Base-by-base conservation (phyloP, 495 filamentous ascomycete genomes). In the Copromyces sp. region DNA sequence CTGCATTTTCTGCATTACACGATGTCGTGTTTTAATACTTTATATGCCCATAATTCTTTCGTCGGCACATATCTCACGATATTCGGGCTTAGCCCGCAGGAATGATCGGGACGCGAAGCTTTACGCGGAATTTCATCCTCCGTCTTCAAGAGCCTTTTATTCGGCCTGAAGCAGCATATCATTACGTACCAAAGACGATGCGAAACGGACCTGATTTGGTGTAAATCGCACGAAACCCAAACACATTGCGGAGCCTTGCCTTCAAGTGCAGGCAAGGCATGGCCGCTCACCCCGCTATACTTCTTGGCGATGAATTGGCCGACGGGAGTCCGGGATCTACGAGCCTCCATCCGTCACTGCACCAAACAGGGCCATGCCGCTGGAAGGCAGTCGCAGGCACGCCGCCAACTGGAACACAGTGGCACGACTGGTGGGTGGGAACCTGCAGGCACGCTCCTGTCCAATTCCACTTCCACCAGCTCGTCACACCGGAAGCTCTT, bases 381-480 rank as follows among this genome's bases (percentile, higher is more conserved):
- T 59, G 47, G 20, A 59, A 59, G 20, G 47, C 47, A 59, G 47
- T 59, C 71, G 53, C 65, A 72, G 35, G 35, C 9, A 24, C 59
- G 38, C 32, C 45, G 71, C 71, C 65, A 32, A 69, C 40, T 69
- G 68, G 61, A 73, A 73, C 71, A 59, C 71, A 73, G 68, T 70
- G 39, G 71, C 68, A 42, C 65, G 14, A 53, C 45, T 53, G 45
- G 45, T 12, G 45, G 9, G 45, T 53, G 45, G 45, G 20, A 53
- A 53, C 45, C 45, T 53, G 20, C 11, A 37, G 42, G 45, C 45
- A 61, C 47, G 53, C 32, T 61, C 53, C 35, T 37, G 35, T 37
- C 47, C 53, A 17, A n/a, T 32, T 61, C 24, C 24, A 32, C 53
- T 16, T 17, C 29, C 29, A 8, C 53, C 53, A 61, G 24, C 29